These are phyloP conservation scores for Scheffersomyces illinoinensis DNA, from an alignment of 1,139 yeast species.

Conservation along the genomic window DNA sequence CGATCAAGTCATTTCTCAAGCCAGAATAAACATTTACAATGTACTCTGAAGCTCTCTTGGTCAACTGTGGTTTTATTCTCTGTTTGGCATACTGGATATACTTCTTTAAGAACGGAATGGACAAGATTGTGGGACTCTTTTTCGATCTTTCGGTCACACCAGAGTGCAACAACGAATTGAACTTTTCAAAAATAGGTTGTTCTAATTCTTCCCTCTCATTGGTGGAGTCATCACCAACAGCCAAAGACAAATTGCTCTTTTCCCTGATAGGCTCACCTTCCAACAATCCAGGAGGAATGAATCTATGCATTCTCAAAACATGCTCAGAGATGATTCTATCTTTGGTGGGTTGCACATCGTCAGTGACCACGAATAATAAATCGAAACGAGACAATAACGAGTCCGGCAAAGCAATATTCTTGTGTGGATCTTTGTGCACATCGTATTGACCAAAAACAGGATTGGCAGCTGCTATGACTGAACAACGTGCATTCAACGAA, in stretches of 20 bases:
- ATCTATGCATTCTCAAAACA: conserved; percentile 92
- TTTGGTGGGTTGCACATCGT: conserved; percentile 81
- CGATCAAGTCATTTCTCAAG: conserved; percentile 78
- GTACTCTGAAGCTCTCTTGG: conserved; percentile 76
- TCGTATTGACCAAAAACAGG: conserved; percentile 98
- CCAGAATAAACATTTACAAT: conserved; percentile 80
- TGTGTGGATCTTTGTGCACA: conserved; percentile 93
- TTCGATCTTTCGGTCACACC: conserved; percentile 56
- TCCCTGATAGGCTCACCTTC: conserved; percentile 97
- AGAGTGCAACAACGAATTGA: conserved; percentile 79
- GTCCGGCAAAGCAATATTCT: conserved; percentile 95
- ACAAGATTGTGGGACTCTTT: conserved; percentile 62
- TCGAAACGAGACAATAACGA: conserved; percentile 96
- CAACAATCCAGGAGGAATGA: conserved; percentile 79
- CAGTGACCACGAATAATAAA: conserved; percentile 91
- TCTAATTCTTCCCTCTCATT: conserved; percentile 50
- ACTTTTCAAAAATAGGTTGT: conserved; percentile 74
- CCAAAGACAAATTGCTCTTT: conserved; percentile 63
- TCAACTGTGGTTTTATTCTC: conserved; percentile 78
- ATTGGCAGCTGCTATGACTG: conserved; percentile 97
- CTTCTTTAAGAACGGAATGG: conserved; percentile 82
- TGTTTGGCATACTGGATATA: conserved; percentile 93
- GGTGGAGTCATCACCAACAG: conserved; percentile 69
- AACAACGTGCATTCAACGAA: conserved; percentile 93
- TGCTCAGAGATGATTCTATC: conserved; percentile 93